A percentile compares a stretch with the other conserved stretches of the same genome.
Conservation (phyloP, 176 grass and related monocot genomes). For the Eragrostis curvula region DNA sequence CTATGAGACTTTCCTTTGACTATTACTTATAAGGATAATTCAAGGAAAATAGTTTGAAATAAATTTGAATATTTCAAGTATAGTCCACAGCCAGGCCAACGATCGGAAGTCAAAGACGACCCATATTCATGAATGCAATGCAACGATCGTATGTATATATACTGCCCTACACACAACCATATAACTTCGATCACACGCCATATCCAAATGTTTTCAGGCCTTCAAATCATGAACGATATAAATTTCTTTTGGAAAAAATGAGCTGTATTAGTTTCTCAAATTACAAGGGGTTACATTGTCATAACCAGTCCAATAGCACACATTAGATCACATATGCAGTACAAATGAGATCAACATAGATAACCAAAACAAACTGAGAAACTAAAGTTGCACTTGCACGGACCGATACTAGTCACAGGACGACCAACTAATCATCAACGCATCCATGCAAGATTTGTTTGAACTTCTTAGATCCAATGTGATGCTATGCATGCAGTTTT, state of each 20-base stretch:
- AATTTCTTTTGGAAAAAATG: too few species aligned
- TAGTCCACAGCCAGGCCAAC: not conserved
- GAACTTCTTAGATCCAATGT: not conserved
- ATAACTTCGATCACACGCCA: too few species aligned
- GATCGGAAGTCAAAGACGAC: not conserved
- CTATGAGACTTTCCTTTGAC: not conserved
- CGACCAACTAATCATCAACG: not conserved
- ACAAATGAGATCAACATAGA: not conserved
- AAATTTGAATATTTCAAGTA: not conserved
- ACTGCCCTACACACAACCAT: too few species aligned
- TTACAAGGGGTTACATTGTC: too few species aligned
- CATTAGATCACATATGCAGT: not conserved
- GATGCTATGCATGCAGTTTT: not conserved
- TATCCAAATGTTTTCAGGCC: not conserved
- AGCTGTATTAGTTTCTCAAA: too few species aligned
- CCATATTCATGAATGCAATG: not conserved
- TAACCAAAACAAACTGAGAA: not conserved
- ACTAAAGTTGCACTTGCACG: not conserved
- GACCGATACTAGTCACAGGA: not conserved
- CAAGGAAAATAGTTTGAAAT: not conserved
- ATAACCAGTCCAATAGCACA: not conserved
- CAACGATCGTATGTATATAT: not conserved
- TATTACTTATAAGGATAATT: not conserved
- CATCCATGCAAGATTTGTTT: not conserved
- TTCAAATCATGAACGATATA: not conserved